Evolutionary conservation across 306 rosid genomes (phyloP).

Genomic region (Acacia melanoxylon): DNA sequence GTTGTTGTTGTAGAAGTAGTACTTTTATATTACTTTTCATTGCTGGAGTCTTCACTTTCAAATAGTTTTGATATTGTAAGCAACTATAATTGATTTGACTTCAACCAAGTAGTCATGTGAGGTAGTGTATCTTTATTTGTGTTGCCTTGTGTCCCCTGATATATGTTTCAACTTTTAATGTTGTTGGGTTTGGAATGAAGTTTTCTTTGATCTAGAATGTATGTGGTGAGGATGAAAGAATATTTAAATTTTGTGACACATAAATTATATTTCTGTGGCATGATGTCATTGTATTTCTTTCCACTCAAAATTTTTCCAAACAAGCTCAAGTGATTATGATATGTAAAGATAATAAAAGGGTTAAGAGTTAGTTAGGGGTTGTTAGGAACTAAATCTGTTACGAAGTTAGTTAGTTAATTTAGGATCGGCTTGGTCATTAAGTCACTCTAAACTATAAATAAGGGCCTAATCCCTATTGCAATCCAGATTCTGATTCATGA

Average conservation of each 20-base stretch:
- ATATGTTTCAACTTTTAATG: neutral
- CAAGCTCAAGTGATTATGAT: neutral
- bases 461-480: too few species aligned
- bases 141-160: neutral
- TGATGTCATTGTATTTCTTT: neutral
- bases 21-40: neutral
- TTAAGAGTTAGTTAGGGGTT: too few species aligned
- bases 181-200: slow-evolving; percentile 19
- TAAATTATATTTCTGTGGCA: neutral
- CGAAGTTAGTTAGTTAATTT: too few species aligned
- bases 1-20: too few species aligned
- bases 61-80: neutral
- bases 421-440: too few species aligned
- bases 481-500: too few species aligned
- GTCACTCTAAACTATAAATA: too few species aligned
- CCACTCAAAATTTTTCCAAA: neutral
- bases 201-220: neutral
- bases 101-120: neutral
- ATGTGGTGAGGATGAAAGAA: neutral
- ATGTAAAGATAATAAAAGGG: too few species aligned
- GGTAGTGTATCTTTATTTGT: neutral
- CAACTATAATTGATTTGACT: neutral
- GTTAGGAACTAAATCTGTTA: too few species aligned
- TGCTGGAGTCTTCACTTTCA: neutral
- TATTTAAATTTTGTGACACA: neutral